Base-by-base conservation (phyloP, 2,329 filamentous ascomycete species). In the Amphichorda felina region DNA sequence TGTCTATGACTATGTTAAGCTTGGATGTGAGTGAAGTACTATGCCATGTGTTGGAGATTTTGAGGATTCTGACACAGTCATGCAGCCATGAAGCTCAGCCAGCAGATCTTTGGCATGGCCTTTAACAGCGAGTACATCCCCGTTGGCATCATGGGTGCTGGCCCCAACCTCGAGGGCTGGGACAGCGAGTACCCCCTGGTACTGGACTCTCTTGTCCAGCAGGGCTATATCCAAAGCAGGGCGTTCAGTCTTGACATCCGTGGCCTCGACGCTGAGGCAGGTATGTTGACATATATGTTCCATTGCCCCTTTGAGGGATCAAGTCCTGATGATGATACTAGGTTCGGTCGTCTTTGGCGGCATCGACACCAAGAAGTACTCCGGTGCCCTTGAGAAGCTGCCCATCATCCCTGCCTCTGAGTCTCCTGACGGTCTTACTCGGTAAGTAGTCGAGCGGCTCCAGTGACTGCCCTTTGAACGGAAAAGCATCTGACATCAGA, bases 301-400 rank as follows among this genome's bases (percentile, higher is more conserved):
- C n/a, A n/a, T n/a, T n/a, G n/a, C n/a, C n/a, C n/a, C n/a, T n/a
- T n/a, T n/a, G n/a, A n/a, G n/a, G n/a, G n/a, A n/a, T n/a, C n/a
- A n/a, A n/a, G n/a, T n/a, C n/a, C n/a, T n/a, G n/a, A n/a, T n/a
- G n/a, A n/a, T n/a, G n/a, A n/a, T n/a, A n/a, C n/a, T n/a, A n/a
- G n/a, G n/a, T n/a, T n/a, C n/a, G 41, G 52, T 55, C 16, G 49
- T 76, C 16, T 77, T 75, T 33, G 72, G 72, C 15, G 72, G 73
- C 14, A 61, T 76, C 33, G 68, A 77, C 43, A 68, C 59, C 4
- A 63, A 56, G 36, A 76, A 75, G 47, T 77, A 63, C 45, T 54
- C 56, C 2, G 75, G 74, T 14, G 47, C 51, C 4, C 64, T 81
- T 3, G 53, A 64, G 42, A 72, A 68, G 34, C 56, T 75, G 1